Evolutionary conservation across 1,139 yeast genomes (phyloP).

Genomic region (Suhomyces bolitotheri): DNA sequence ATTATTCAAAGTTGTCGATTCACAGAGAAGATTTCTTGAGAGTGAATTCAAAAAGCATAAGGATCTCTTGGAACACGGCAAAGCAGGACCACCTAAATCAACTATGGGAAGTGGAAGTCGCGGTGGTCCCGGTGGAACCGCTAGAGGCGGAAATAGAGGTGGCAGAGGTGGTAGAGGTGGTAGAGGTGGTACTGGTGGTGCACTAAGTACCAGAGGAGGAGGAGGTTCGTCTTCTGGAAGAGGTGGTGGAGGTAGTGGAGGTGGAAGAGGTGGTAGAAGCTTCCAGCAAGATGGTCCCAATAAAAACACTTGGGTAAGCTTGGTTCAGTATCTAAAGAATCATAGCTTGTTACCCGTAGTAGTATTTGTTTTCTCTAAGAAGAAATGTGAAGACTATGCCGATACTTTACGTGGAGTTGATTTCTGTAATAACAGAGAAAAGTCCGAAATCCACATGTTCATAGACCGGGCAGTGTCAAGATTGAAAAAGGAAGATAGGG

Average conservation of each 20-base stretch:
- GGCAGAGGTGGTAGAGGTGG: slow-evolving; percentile 25
- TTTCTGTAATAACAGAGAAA: slow-evolving; percentile 79
- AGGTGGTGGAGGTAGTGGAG: slow-evolving; percentile 21
- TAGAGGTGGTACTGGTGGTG: slow-evolving; percentile 28
- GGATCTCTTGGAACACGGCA: slow-evolving; percentile 47
- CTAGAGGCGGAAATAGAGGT: slow-evolving; percentile 43
- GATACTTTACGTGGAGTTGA: slow-evolving; percentile 72
- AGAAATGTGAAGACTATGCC: slow-evolving; percentile 91
- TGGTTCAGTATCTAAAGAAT: slow-evolving; percentile 71
- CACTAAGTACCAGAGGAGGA: slow-evolving; percentile 24
- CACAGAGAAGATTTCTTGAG: slow-evolving; percentile 67
- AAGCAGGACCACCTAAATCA: slow-evolving; percentile 36
- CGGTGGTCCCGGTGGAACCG: slow-evolving; percentile 48
- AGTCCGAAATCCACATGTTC: slow-evolving; percentile 89
- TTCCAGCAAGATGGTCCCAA: slow-evolving; percentile 67
- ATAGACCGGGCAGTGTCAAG: slow-evolving; percentile 86
- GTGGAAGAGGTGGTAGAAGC: slow-evolving; percentile 18
- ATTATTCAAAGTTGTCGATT: slow-evolving; percentile 70
- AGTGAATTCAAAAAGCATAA: slow-evolving; percentile 63
- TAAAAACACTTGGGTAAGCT: slow-evolving; percentile 72
- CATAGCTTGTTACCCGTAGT: slow-evolving; percentile 84
- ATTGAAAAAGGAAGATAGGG: slow-evolving; percentile 87
- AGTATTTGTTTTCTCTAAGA: slow-evolving; percentile 88
- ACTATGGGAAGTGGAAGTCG: slow-evolving; percentile 45
- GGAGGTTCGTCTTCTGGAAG: slow-evolving; percentile 18